phyloP scores from a whole-genome alignment of 2,329 filamentous ascomycete genomes.

The Rhynchosporium secalis region DNA sequence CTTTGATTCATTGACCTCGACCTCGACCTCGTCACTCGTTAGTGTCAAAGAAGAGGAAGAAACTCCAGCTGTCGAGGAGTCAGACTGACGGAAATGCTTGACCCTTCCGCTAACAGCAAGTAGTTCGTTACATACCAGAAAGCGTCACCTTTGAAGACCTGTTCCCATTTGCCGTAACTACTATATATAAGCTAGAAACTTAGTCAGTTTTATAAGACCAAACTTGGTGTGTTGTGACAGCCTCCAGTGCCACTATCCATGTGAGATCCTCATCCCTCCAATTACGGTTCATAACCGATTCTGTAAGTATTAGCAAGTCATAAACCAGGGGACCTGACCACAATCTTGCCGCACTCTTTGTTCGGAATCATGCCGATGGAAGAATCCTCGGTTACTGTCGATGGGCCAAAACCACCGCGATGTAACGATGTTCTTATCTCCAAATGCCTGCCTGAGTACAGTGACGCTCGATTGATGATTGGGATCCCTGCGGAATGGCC shows the following conservation, averaged over 20 bases:
- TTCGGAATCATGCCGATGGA: too few species aligned
- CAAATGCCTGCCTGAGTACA: too few species aligned
- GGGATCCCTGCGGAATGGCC: background rate
- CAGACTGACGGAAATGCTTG: slow-evolving; percentile 9
- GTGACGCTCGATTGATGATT: background rate
- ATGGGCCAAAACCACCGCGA: too few species aligned
- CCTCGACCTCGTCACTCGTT: slow-evolving; percentile 14
- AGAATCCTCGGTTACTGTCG: too few species aligned
- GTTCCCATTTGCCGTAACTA: background rate
- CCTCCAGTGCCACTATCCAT: slow-evolving; percentile 13
- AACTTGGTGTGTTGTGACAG: slow-evolving; percentile 6
- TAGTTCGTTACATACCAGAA: background rate
- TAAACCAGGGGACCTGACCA: too few species aligned
- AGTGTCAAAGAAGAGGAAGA: slow-evolving; percentile 12
- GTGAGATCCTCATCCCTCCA: slow-evolving; percentile 11
- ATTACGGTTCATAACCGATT: slow-evolving; percentile 5
- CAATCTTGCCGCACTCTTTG: too few species aligned
- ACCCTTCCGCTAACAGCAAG: slow-evolving; percentile 2
- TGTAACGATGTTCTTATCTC: too few species aligned
- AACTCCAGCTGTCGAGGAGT: slow-evolving; percentile 12
- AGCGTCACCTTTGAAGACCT: background rate
- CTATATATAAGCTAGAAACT: background rate
- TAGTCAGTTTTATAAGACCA: slow-evolving; percentile 6
- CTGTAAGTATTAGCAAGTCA: slow-evolving; percentile 3
- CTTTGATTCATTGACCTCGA: slow-evolving; percentile 11